phyloP scores from a whole-genome alignment of 2,329 filamentous ascomycete genomes.

The Alternaria sp. region DNA sequence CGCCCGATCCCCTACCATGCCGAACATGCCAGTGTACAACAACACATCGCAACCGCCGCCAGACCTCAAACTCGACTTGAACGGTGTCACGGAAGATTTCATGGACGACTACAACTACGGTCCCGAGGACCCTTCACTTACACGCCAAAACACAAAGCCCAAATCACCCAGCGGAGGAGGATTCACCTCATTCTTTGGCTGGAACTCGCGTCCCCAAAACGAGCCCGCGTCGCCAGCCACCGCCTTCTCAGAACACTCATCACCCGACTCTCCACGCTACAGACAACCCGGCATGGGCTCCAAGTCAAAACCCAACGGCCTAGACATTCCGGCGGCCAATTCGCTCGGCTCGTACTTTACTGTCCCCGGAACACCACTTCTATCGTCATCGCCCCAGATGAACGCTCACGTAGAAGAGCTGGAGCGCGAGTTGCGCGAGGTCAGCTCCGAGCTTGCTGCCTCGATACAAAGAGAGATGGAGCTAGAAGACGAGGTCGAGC shows the following conservation, averaged over 20 bases:
- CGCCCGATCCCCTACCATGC: conserved; percentile 47
- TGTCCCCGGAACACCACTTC: conserved; percentile 54
- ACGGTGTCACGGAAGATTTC: conserved; percentile 47
- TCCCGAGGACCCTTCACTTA: conserved; percentile 31
- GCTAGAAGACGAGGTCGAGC: conserved; percentile 89
- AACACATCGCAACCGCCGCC: conserved; percentile 36
- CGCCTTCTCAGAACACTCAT: conserved; percentile 67
- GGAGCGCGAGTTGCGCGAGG: conserved; percentile 91
- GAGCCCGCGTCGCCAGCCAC: conserved; percentile 66
- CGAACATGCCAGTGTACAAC: conserved; percentile 46
- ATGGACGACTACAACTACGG: conserved; percentile 45
- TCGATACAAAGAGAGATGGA: conserved; percentile 97
- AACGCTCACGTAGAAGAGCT: conserved; percentile 78
- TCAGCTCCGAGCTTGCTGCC: conserved; percentile 88
- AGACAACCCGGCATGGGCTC: conserved; percentile 29
- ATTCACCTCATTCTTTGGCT: conserved; percentile 71
- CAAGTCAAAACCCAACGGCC: conserved; percentile 52
- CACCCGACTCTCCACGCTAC: conserved; percentile 63
- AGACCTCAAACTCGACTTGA: conserved; percentile 43
- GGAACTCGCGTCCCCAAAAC: conserved; percentile 63
- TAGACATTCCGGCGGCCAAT: conserved; percentile 61
- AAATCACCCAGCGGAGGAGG: conserved; percentile 56
- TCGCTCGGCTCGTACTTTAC: conserved; percentile 54
- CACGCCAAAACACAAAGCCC: conserved; percentile 42
- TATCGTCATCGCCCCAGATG: conserved; percentile 52